A percentile compares a stretch with the other conserved stretches of the same genome.
Evolutionary conservation across 148 eudicot species (phyloP).

Genomic region (Simmondsia chinensis): DNA sequence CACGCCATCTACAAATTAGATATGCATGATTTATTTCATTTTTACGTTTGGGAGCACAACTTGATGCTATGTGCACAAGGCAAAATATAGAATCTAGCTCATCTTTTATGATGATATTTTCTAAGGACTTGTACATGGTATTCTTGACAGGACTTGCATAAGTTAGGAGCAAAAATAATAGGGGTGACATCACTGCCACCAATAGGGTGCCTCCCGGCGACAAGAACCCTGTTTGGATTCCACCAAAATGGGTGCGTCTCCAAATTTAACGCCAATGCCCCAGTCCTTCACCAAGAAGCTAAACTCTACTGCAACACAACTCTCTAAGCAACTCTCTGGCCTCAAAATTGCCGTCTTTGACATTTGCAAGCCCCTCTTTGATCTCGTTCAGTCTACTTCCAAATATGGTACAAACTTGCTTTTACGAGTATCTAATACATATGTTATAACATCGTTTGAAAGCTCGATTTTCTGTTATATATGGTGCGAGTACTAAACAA

Average conservation of each 20-base stretch:
- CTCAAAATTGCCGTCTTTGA: slow-evolving; percentile 76
- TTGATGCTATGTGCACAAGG: too few relatives aligned
- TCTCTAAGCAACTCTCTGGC: slow-evolving; percentile 53
- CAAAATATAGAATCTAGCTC: too few relatives aligned
- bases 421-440: too few relatives aligned
- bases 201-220: slow-evolving; percentile 72
- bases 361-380: slow-evolving; percentile 72
- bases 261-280: slow-evolving; percentile 55
- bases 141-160: slow-evolving; percentile 62
- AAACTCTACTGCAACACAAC: slow-evolving; percentile 43
- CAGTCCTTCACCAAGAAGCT: slow-evolving; percentile 73
- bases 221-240: slow-evolving; percentile 58
- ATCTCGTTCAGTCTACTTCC: slow-evolving; percentile 53
- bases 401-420: slow-evolving; percentile 32
- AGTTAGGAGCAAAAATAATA: slow-evolving; percentile 71
- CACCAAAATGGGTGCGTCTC: slow-evolving; percentile 58
- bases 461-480: too few relatives aligned
- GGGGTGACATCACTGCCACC: slow-evolving; percentile 98
- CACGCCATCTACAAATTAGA: too few relatives aligned
- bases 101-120: too few relatives aligned
- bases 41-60: too few relatives aligned
- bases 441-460: too few relatives aligned
- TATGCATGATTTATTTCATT: too few relatives aligned
- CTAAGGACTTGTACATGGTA: too few relatives aligned
- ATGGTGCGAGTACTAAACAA: too few relatives aligned